Percentiles rank a stretch among this genome's conserved stretches.
Conservation (phyloP, 371 early-diverging fungal species). For the Mortierella sp. region DNA sequence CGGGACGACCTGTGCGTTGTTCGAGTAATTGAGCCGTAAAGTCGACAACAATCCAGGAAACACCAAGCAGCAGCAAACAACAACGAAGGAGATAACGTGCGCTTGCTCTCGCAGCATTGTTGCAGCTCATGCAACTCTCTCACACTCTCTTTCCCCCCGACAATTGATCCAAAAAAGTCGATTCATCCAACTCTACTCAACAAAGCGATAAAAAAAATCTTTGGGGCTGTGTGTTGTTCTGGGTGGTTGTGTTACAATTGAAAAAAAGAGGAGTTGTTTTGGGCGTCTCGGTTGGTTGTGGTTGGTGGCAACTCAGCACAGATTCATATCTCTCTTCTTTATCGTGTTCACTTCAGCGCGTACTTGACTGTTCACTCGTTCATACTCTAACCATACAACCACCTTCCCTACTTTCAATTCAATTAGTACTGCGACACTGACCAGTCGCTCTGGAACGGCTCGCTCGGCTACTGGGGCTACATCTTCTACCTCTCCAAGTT, state of each 20-base stretch:
- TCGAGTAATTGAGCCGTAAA: not conserved
- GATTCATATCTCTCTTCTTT: not conserved
- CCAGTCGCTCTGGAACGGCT: constrained; percentile 76
- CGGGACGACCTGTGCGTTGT: not conserved
- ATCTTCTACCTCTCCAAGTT: constrained; percentile 81
- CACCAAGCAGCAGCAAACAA: not conserved
- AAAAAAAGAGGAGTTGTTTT: not conserved
- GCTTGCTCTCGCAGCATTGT: not conserved
- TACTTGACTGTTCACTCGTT: not conserved
- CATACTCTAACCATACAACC: not conserved
- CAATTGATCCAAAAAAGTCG: constrained; percentile 39
- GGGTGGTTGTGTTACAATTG: not conserved
- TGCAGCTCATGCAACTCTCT: not conserved
- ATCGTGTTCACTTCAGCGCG: constrained; percentile 8
- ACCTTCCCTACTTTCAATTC: too few species aligned
- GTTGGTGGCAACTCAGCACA: not conserved
- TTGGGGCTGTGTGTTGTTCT: constrained; percentile 25
- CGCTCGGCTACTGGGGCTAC: constrained; percentile 84
- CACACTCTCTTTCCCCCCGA: not conserved
- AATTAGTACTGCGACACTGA: constrained; percentile 80
- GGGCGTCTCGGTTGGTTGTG: not conserved
- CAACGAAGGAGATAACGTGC: too few species aligned
- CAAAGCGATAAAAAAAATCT: constrained; percentile 6
- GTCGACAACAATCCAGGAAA: not conserved
- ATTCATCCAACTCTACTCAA: not conserved